Evolutionary conservation across 495 filamentous ascomycete species (phyloP), one percentile per base, ranked within the genome.

Genomic region (Coniosporium apollinis): DNA sequence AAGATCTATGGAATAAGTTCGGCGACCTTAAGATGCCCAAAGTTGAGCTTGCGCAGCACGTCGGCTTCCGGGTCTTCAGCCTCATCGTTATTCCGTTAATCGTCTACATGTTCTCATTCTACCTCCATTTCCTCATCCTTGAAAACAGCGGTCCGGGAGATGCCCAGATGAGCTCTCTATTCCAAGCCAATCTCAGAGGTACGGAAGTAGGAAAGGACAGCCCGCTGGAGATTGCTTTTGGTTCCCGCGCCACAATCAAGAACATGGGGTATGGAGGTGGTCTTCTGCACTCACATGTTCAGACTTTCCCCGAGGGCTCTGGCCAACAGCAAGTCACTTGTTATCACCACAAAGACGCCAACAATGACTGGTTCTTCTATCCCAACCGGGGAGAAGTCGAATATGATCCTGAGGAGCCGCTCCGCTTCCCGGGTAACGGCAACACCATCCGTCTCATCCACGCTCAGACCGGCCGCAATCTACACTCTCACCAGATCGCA

Each of bases 311-410:
- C 0, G 91, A 97, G 57, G 89, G 89, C 20, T 96, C 91, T 10
- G 57, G 56, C 5, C 89, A 97, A 57, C 91, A 97, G 49, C 89
- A 97, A 56, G 79, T 97, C 36, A 97, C 89, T 20, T 97, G 89
- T 61, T 97, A 97, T 54, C 89, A 97, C 57, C 89, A 97, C 65
- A 97, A 97, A 53, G 89, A 97, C 69, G 72, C 89, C 46, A 97
- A 97, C 64, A 97, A 97, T 49, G 91, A 97, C 59, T 97, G 89
- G 89, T 94, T 86, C 57, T 92, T 97, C 54, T 93, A 94, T 51
- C 91, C 89, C 13, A 89, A 84, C 60, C 79, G 89, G 28, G 46
- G 63, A 20, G 67, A 87, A 22, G 54, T 66, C 3, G 76, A 80
- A n/a, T 91, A 73, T 48, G 68, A 83, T 47, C 56, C 70, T 2